phyloP scores from a whole-genome alignment of 352 stramenopile genomes.

The Phytopythium boreale region DNA sequence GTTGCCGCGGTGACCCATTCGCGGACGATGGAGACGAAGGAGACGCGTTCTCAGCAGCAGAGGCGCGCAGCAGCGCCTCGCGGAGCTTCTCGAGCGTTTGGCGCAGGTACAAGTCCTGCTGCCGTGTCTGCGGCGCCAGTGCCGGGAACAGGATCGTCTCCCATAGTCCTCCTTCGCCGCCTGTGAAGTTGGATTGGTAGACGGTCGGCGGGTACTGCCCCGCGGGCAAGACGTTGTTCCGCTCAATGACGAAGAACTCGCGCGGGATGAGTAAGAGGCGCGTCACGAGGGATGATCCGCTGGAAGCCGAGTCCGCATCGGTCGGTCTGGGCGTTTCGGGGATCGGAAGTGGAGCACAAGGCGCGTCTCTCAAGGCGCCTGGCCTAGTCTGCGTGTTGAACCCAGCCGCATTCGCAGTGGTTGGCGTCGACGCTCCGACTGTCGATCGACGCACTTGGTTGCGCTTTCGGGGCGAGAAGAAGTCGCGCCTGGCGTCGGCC shows the following conservation, averaged over 20 bases:
- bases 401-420: neutral
- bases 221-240: conserved; percentile 48
- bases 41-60: neutral
- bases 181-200: conserved; percentile 43
- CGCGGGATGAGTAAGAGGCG: conserved; percentile 55
- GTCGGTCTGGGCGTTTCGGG: neutral
- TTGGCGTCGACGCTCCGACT: neutral
- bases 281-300: conserved; percentile 12
- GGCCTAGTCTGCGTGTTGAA: neutral
- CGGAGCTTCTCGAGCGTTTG: conserved; percentile 63
- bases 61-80: conserved; percentile 4
- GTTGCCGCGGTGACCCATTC: neutral
- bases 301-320: neutral
- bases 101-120: conserved; percentile 67
- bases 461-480: conserved; percentile 29
- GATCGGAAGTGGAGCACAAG: neutral
- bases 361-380: neutral
- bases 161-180: conserved; percentile 32
- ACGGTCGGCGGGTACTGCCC: conserved; percentile 48
- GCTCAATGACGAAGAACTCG: conserved; percentile 81
- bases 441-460: conserved; percentile 15
- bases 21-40: neutral
- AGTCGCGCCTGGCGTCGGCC: conserved; percentile 25
- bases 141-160: conserved; percentile 77
- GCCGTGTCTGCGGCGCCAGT: conserved; percentile 51